Evolutionary conservation across 352 stramenopile genomes (phyloP).

Genomic region (Phytophthora europaea): DNA sequence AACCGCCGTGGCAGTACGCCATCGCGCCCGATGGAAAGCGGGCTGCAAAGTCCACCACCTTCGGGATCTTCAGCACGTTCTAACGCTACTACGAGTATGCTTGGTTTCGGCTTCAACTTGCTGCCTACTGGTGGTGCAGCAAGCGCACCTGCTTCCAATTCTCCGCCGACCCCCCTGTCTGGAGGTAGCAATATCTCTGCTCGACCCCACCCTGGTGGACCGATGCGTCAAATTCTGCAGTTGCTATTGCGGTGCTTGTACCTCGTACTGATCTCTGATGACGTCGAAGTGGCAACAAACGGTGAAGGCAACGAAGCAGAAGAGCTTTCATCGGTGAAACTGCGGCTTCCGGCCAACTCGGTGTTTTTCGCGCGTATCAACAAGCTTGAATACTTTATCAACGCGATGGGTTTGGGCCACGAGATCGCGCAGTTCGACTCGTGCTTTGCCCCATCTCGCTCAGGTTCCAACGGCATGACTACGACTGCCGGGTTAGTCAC

Average conservation of each 20-base stretch:
- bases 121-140: conserved; percentile 41
- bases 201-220: conserved; percentile 76
- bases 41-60: conserved; percentile 61
- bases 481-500: conserved; percentile 59
- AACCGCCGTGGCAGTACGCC: conserved; percentile 35
- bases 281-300: conserved; percentile 31
- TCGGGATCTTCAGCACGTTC: conserved; percentile 33
- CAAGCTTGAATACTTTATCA: conserved; percentile 89
- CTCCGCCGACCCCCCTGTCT: conserved; percentile 23
- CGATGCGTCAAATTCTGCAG: conserved; percentile 87
- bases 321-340: conserved; percentile 40
- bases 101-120: conserved; percentile 71
- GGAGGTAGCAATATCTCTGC: conserved; percentile 59
- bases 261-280: conserved; percentile 69
- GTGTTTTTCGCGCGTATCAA: conserved; percentile 83
- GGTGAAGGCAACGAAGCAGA: conserved; percentile 38
- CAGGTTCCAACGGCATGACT: conserved; percentile 49
- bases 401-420: conserved; percentile 78
- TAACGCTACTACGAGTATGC: conserved; percentile 43
- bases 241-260: conserved; percentile 82
- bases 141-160: conserved; percentile 21
- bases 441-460: conserved; percentile 71
- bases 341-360: conserved; percentile 59
- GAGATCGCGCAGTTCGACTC: conserved; percentile 81
- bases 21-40: conserved; percentile 35